Evolutionary conservation across 768 basidiomycete species (phyloP), one percentile per base, ranked within the genome.

Genomic region (Lentinus tigrinus): DNA sequence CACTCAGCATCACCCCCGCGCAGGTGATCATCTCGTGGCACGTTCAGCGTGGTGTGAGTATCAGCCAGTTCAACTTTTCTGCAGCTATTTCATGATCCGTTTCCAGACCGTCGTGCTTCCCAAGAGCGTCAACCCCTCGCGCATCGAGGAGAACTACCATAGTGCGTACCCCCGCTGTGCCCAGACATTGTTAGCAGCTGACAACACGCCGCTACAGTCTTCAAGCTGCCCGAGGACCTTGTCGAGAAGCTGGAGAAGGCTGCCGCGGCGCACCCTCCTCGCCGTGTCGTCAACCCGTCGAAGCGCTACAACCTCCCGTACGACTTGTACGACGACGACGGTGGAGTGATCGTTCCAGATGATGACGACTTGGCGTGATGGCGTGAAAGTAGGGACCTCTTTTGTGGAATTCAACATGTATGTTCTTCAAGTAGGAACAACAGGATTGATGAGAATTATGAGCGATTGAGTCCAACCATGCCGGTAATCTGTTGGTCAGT

Each of bases 1-100:
- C 84, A 59, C 78, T 89, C 54, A 80, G 81, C 3, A 84, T 91
- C 52, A 89, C 87, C 3, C 89, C 88, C 21, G 89, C 89, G 3
- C 87, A 89, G 65, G 86, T 85, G 26, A 75, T 89, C 50, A 83
- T 90, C 65, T 85, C 84, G 1, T 91, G 90, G 89, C 84, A 85
- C 65, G 78, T 89, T 48, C 88, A 89, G 70, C 83, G 88, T 21
- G 88, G 90, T 10, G 86, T 88, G 67, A 43, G 84, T 76, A 19
- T n/a, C n/a, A n/a, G n/a, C n/a, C n/a, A n/a, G n/a, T n/a, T n/a
- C n/a, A n/a, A n/a, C n/a, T n/a, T n/a, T n/a, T n/a, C n/a, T n/a
- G n/a, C n/a, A n/a, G n/a, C n/a, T n/a, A n/a, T n/a, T n/a, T n/a
- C n/a, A n/a, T n/a, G n/a, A n/a, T n/a, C n/a, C n/a, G n/a, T n/a